Percentiles rank a stretch among this genome's conserved stretches.
Evolutionary conservation across 768 basidiomycete species (phyloP).

Genomic region (Leccinum variicolor): DNA sequence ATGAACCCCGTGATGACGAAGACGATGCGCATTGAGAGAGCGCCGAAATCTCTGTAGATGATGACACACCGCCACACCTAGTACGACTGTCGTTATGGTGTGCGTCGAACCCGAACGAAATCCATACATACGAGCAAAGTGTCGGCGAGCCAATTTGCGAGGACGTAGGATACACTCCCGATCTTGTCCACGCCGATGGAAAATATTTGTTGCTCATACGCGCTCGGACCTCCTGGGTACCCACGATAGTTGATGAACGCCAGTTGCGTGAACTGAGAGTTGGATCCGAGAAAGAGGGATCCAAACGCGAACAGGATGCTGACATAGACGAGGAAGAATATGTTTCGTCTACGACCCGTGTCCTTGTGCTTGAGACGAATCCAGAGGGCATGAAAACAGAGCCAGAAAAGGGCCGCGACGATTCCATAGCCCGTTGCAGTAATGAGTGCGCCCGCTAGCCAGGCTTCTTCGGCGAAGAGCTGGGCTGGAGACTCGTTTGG

Average conservation of each 20-base stretch:
- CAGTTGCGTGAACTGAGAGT: constrained; percentile 27
- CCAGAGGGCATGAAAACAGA: constrained; percentile 22
- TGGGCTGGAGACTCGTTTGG: constrained; percentile 16
- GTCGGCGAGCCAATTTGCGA: constrained; percentile 29
- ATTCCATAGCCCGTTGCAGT: constrained; percentile 27
- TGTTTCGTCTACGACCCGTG: constrained; percentile 11
- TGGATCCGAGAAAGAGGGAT: constrained; percentile 26
- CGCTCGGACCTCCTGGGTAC: constrained; percentile 25
- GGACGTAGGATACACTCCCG: constrained; percentile 23
- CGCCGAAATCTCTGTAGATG: constrained; percentile 22
- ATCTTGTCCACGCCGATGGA: constrained; percentile 25
- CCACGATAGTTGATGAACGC: constrained; percentile 29
- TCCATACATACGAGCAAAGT: constrained; percentile 24
- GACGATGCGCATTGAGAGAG: constrained; percentile 11
- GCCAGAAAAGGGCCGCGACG: constrained; percentile 22
- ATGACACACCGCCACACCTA: constrained; percentile 31
- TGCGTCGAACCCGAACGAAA: not conserved
- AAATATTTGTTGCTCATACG: constrained; percentile 25
- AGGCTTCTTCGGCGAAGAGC: constrained; percentile 24
- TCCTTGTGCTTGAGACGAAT: constrained; percentile 14
- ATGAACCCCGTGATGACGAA: constrained; percentile 20
- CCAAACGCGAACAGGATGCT: constrained; percentile 22
- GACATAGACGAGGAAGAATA: constrained; percentile 23
- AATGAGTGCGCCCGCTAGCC: constrained; percentile 27
- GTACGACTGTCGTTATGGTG: not conserved